Evolutionary conservation across 177 flowering plant genomes (phyloP).

Genomic region (Telopea speciosissima): DNA sequence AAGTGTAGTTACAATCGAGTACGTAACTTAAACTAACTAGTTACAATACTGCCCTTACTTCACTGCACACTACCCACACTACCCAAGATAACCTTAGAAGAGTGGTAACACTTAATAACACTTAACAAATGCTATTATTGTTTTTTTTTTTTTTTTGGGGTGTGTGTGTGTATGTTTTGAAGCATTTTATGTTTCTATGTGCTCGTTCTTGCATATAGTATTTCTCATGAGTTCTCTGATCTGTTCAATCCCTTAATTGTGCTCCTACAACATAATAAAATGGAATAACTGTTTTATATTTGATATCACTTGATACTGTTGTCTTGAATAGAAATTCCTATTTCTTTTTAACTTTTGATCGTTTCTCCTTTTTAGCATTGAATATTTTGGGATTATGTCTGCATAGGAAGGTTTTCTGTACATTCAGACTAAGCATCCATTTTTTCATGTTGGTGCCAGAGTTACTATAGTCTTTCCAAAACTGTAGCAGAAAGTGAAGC

Average conservation of each 20-base stretch:
- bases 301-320: neutral
- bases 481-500: conserved; percentile 34
- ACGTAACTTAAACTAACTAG: too few species aligned
- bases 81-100: too few species aligned
- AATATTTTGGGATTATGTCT: neutral
- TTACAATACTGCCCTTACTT: too few species aligned
- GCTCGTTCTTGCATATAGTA: too few species aligned
- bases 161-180: too few species aligned
- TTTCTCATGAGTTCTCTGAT: too few species aligned
- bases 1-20: too few species aligned
- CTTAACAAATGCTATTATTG: too few species aligned
- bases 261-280: neutral
- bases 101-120: too few species aligned
- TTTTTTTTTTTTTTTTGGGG: too few species aligned
- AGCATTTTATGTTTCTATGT: too few species aligned
- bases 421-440: neutral
- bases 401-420: neutral
- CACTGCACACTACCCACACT: too few species aligned
- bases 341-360: neutral
- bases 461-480: conserved; percentile 30
- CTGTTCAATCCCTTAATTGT: neutral
- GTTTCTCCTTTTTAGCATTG: neutral
- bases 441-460: conserved; percentile 11
- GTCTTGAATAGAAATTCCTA: neutral
- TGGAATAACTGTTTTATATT: neutral